phyloP scores from a whole-genome alignment of 257 asterid species.

The Gentiana macrophylla region DNA sequence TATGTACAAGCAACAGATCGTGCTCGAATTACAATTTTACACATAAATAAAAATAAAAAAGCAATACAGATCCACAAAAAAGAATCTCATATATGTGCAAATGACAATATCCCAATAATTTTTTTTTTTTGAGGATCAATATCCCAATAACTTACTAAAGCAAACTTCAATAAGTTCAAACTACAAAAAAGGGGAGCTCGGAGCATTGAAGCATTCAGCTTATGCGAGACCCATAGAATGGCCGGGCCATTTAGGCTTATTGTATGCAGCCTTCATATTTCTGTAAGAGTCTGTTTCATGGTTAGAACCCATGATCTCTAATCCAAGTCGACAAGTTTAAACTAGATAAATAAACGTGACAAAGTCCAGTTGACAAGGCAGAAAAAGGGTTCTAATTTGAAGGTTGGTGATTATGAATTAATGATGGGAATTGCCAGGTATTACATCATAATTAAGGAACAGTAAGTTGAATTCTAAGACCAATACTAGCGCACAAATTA shows the following conservation, averaged over 20 bases:
- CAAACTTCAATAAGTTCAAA: neutral
- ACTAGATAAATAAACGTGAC: neutral
- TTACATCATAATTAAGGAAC: neutral
- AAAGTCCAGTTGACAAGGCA: neutral
- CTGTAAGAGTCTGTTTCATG: neutral
- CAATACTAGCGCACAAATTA: neutral
- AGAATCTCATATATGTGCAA: neutral
- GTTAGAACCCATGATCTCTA: neutral
- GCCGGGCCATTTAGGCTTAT: no score
- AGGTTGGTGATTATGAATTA: no score
- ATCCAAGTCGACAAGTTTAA: neutral
- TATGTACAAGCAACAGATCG: neutral
- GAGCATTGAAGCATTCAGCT: neutral
- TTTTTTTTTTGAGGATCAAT: no score
- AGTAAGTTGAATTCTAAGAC: neutral
- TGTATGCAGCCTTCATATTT: no score
- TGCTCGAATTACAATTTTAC: constrained; percentile 1
- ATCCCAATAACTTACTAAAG: neutral
- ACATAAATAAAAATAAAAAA: no score
- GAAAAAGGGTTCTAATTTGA: neutral
- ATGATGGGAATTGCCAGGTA: no score
- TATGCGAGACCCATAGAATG: no score
- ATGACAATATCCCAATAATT: neutral
- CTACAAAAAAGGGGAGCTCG: neutral
- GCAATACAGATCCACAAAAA: neutral